Percentiles rank a stretch among this genome's conserved stretches.
phyloP scores from a whole-genome alignment of 163 green algal species.

The Trebouxiophyceae sp. region DNA sequence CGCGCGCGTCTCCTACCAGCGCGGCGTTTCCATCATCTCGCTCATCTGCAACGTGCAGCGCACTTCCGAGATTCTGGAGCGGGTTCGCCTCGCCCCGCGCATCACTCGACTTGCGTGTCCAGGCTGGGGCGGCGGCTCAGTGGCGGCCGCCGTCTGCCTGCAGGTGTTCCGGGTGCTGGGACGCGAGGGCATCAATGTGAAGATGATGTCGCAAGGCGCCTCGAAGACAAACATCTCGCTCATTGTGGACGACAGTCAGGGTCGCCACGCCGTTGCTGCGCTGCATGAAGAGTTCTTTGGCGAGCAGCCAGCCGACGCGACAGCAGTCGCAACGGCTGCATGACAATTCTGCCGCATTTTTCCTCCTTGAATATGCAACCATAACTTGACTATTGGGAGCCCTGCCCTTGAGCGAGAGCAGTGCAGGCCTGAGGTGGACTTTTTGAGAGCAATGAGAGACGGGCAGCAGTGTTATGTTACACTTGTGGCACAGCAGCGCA shows the following conservation, averaged over 20 bases:
- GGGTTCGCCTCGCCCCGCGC: constrained; percentile 21
- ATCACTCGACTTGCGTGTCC: constrained; percentile 14
- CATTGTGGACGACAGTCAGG: constrained; percentile 69
- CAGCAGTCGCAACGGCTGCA: no score
- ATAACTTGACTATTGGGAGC: no score
- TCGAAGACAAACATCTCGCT: constrained; percentile 94
- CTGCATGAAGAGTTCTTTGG: constrained; percentile 86
- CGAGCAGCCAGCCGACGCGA: no score
- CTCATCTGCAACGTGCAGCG: constrained; percentile 94
- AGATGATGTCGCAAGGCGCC: constrained; percentile 88
- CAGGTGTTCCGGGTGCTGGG: constrained; percentile 66
- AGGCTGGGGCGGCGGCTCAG: no score
- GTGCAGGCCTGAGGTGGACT: no score
- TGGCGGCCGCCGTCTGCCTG: no score
- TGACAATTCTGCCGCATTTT: no score
- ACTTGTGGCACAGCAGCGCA: no score
- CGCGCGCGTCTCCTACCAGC: constrained; percentile 55
- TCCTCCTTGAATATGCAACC: no score
- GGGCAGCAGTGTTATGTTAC: no score
- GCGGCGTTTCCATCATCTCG: constrained; percentile 79
- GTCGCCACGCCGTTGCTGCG: constrained; percentile 40
- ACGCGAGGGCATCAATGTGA: constrained; percentile 69
- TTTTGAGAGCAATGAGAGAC: no score
- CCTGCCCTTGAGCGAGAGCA: no score
- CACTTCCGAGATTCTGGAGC: constrained; percentile 83